Evolutionary conservation across 2,329 filamentous ascomycete genomes (phyloP), one percentile per base, ranked within the genome.

Genomic region (Harringtonia aguacate): DNA sequence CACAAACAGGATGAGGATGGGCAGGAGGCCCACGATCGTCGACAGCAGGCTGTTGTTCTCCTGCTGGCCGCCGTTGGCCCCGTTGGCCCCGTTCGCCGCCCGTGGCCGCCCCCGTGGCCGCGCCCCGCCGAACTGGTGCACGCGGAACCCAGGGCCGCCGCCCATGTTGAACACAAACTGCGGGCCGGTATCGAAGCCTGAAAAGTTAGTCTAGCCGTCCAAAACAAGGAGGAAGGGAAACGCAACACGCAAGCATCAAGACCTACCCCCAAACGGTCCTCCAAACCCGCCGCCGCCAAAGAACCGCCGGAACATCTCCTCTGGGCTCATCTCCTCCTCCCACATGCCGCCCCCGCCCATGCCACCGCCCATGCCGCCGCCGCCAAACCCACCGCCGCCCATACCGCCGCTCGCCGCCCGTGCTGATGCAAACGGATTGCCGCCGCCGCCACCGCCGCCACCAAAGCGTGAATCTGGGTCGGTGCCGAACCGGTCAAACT

Each of bases 291-390:
- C 79, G 46, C 83, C 88, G 39, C 86, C 86, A 68, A 98, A 98
- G 74, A 98, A 98, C 50, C 90, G 79, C 59, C 90, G 82, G 67
- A 98, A 98, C 71, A 98, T 77, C 64, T 98, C 92, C 63, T 98
- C 92, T 0, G 92, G 89, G 44, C 85, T 94, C 55, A 98, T 86
- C 60, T 97, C 90, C 48, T 92, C 88, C 44, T 92, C 86, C 64
- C 84, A 95, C 39, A 43, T 80, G 15, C 75, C 72, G 24, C 69
- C 71, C 33, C 72, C 74, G 35, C 73, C 75, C 8, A 67, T 64
- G 29, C 67, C 68, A 3, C 64, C 58, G 12, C 59, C 61, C 6
- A 30, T 35, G 4, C 34, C 48, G 44, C 55, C 58, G 13, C 59
- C 61, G 2, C 55, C 55, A n/a, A 33, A 33, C 12, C 30, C 65